These are phyloP conservation scores for Galerina marginata DNA, from an alignment of 768 basidiomycete genomes.

Conservation along the genomic window DNA sequence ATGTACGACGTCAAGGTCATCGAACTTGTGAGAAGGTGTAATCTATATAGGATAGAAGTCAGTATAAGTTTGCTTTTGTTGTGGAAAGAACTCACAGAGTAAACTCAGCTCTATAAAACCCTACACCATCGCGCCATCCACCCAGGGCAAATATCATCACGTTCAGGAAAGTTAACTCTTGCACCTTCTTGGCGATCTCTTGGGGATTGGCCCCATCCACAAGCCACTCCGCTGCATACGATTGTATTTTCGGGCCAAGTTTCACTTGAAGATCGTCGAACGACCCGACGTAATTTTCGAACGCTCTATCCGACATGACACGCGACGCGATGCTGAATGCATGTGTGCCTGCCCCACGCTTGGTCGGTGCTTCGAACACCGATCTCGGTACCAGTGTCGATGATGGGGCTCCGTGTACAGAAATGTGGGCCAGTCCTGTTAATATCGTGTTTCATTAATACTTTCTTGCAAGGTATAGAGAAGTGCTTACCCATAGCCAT, in stretches of 20 bases:
- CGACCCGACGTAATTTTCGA: background rate
- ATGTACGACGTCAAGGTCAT: conserved; percentile 14
- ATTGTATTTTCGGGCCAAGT: conserved; percentile 3
- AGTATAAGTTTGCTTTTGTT: background rate
- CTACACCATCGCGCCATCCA: conserved; percentile 12
- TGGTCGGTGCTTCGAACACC: conserved; percentile 2
- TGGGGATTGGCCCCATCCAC: conserved; percentile 5
- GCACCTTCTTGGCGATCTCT: conserved; percentile 16
- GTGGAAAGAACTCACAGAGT: conserved; percentile 11
- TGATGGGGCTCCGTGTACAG: conserved; percentile 8
- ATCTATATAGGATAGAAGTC: conserved; percentile 5
- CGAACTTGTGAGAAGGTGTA: conserved; percentile 22
- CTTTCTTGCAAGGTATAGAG: background rate
- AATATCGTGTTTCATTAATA: background rate
- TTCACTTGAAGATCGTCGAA: conserved; percentile 9
- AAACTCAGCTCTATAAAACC: conserved; percentile 13
- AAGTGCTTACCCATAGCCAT: conserved; percentile 12
- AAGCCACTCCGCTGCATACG: conserved; percentile 14
- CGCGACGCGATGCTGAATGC: conserved; percentile 18
- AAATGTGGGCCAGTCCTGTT: conserved; percentile 12
- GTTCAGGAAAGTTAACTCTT: conserved; percentile 16
- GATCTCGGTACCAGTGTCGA: background rate
- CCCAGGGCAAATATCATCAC: conserved; percentile 15
- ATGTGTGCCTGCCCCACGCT: conserved; percentile 4
- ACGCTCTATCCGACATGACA: conserved; percentile 7